Conservation (phyloP, 164 flowering plant genomes). For the Piper betle region DNA sequence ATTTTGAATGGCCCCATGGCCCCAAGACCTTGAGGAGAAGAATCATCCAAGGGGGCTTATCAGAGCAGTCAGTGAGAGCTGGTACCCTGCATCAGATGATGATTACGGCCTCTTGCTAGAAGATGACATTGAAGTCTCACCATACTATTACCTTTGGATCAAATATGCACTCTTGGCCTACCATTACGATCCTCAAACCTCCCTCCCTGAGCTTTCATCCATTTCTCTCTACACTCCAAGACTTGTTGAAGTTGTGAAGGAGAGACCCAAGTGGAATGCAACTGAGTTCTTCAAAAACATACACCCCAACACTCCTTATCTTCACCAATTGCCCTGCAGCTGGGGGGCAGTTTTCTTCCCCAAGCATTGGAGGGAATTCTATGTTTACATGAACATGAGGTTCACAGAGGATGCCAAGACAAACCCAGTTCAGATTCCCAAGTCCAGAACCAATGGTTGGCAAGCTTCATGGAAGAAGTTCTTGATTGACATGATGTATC, state of each 20-base stretch:
- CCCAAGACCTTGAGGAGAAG: constrained; percentile 65
- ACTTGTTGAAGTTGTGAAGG: constrained; percentile 85
- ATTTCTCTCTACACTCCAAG: constrained; percentile 87
- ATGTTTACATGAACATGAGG: constrained; percentile 94
- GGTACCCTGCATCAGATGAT: constrained; percentile 90
- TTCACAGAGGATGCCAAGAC: constrained; percentile 77
- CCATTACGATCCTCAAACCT: constrained; percentile 83
- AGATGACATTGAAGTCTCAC: constrained; percentile 96
- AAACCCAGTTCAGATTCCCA: constrained; percentile 94
- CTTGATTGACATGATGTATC: constrained; percentile 93
- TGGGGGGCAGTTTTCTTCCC: constrained; percentile 99
- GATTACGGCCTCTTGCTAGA: constrained; percentile 88
- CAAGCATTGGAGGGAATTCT: constrained; percentile 96
- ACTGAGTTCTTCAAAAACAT: constrained; percentile 67
- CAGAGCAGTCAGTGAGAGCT: constrained; percentile 95
- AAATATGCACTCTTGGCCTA: constrained; percentile 74
- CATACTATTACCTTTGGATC: constrained; percentile 91
- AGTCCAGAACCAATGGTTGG: constrained; percentile 93
- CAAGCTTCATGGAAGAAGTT: constrained; percentile 99
- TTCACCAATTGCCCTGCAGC: constrained; percentile 93
- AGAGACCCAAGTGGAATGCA: constrained; percentile 87
- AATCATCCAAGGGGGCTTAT: constrained; percentile 97
- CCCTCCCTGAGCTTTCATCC: constrained; percentile 83
- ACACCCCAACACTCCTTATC: constrained; percentile 93
- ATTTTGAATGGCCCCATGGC: constrained; percentile 91